Evolutionary conservation across 1,284 basidiomycete genomes (phyloP), one percentile per base, ranked within the genome.

Genomic region (Ganoderma multipileum): DNA sequence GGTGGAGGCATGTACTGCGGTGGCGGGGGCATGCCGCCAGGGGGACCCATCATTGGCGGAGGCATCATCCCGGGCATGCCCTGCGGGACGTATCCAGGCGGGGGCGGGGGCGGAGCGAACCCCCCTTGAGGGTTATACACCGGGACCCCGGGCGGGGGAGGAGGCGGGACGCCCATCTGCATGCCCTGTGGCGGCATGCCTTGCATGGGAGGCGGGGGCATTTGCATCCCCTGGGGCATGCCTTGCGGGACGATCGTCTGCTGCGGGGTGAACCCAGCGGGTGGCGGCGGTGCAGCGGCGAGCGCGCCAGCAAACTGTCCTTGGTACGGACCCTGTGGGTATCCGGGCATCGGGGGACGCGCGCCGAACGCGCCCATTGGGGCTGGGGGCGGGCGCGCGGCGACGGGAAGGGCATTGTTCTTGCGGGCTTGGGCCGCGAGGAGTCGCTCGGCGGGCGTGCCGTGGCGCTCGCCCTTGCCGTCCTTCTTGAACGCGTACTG

Each of bases 401-500:
- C 84, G 63, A 89, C 87, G 3, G 95, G 95, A 2, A 96, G 83
- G 1, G 94, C 94, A 72, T 96, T 96, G 81, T 97, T 96, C 81
- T 97, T 97, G 75, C 96, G 89, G 50, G 98, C 97, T 81, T 99
- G 96, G 1, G 95, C 91, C 1, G 97, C 96, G 72, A 99, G 89
- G 58, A 99, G 87, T 69, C 97, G 91, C 82, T 99, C 97, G 2
- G 98, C 97, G 26, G 94, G 86, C 4, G 97, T 98, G 44, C 97
- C 98, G 77, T 99, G 98, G 20, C 97, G 89, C 81, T 99, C 97
- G 70, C 97, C 96, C 80, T 99, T 98, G 66, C 95, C 95, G 76
- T 99, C 98, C 84, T 99, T 99, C 82, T 99, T 99, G 87, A 98
- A 97, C 4, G 97, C 97, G 79, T 98, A 99, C 80, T 97, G 95